Evolutionary conservation across 148 eudicot genomes (phyloP).

Genomic region (Polygonum maritimum): DNA sequence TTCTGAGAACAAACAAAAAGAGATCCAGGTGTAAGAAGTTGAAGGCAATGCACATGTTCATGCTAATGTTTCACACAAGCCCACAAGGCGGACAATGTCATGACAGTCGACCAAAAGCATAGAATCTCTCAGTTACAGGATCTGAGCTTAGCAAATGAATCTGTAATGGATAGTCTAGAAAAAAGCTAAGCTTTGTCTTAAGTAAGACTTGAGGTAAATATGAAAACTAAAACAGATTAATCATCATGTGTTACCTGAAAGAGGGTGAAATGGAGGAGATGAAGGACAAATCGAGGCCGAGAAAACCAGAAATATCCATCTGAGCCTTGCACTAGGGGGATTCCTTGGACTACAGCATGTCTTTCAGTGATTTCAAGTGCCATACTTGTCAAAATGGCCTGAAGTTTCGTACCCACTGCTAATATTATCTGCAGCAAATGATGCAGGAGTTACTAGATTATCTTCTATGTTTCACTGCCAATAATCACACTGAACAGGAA

Average conservation of each 20-base stretch:
- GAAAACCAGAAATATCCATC: constrained; percentile 82
- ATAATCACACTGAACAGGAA: neutral
- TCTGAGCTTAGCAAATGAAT: neutral
- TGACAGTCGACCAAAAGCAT: neutral
- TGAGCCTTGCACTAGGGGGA: constrained; percentile 87
- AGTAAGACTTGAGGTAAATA: neutral
- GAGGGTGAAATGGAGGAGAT: constrained; percentile 72
- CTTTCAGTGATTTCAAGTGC: constrained; percentile 84
- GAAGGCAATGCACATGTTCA: neutral
- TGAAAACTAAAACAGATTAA: neutral
- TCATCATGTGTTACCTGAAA: constrained; percentile 48
- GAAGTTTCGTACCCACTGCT: constrained; percentile 85
- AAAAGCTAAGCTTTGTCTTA: neutral
- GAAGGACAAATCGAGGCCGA: constrained; percentile 56
- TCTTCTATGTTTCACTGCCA: neutral
- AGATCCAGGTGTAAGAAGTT: neutral
- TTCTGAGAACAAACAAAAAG: constrained; percentile 36
- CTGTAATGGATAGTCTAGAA: neutral
- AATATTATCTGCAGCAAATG: constrained; percentile 42
- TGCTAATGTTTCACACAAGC: neutral
- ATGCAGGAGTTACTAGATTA: neutral
- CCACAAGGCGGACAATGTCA: neutral
- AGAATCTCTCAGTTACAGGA: neutral
- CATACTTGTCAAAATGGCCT: constrained; percentile 76
- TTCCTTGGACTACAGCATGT: constrained; percentile 91